Conservation (phyloP, 2,329 filamentous ascomycete species). For the Ramularia collo-cygni region DNA sequence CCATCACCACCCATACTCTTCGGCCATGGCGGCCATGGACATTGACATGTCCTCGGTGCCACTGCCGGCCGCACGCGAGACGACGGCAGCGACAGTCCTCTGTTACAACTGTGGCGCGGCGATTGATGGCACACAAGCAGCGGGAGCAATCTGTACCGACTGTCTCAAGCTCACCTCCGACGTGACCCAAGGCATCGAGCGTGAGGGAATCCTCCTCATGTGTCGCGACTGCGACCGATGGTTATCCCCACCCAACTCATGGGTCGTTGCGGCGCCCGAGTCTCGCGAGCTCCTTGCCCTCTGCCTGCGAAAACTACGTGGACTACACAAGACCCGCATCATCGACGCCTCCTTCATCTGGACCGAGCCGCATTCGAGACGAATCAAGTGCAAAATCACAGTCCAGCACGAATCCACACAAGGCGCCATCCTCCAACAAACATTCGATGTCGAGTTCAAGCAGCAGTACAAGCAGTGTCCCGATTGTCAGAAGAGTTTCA, state of each 20-base stretch:
- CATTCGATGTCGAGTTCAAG: conserved; percentile 88
- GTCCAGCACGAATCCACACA: conserved; percentile 67
- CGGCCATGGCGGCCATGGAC: conserved; percentile 32
- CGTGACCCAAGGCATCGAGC: conserved; percentile 82
- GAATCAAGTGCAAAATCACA: conserved; percentile 92
- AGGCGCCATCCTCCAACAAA: conserved; percentile 74
- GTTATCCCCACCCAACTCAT: conserved; percentile 78
- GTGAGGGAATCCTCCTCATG: conserved; percentile 82
- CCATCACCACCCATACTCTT: background rate
- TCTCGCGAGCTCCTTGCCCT: conserved; percentile 88
- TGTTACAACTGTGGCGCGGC: conserved; percentile 97
- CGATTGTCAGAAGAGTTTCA: conserved; percentile 93
- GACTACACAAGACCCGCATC: conserved; percentile 82
- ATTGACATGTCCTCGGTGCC: conserved; percentile 27
- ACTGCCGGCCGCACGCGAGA: conserved; percentile 25
- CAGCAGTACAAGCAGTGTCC: conserved; percentile 90
- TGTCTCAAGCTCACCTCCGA: conserved; percentile 93
- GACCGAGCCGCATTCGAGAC: conserved; percentile 93
- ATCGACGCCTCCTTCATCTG: conserved; percentile 96
- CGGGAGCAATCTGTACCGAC: conserved; percentile 88
- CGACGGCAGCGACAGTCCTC: conserved; percentile 60
- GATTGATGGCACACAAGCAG: conserved; percentile 82
- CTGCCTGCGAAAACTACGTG: conserved; percentile 80
- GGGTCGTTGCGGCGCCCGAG: conserved; percentile 78
- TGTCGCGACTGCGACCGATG: conserved; percentile 94